Conservation (phyloP, 2,329 filamentous ascomycete genomes). For the Biscogniauxia marginata region DNA sequence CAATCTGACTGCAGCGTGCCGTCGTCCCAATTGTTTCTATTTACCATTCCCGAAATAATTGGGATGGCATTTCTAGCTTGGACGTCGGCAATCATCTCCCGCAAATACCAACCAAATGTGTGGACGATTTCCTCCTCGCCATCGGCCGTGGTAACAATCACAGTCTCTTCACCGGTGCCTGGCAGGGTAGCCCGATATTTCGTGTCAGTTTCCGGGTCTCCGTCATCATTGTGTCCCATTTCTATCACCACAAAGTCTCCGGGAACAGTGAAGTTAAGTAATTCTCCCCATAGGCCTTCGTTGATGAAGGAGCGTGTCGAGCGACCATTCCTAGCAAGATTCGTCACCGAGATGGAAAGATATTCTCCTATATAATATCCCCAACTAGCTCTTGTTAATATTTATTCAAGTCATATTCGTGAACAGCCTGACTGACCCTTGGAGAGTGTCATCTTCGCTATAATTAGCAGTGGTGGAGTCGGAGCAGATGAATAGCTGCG, state of each 20-base stretch:
- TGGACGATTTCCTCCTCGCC: conserved; percentile 20
- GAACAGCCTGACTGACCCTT: not conserved
- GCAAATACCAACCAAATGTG: conserved; percentile 28
- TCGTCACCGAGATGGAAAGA: conserved; percentile 10
- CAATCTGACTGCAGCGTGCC: conserved; percentile 16
- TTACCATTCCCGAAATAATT: conserved; percentile 28
- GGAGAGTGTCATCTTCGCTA: not conserved
- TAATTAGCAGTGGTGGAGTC: conserved; percentile 4
- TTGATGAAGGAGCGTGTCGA: conserved; percentile 22
- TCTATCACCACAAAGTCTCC: conserved; percentile 26
- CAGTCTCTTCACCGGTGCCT: conserved; percentile 21
- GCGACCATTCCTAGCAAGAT: conserved; percentile 17
- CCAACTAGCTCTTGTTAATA: conserved; percentile 9
- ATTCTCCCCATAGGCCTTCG: conserved; percentile 17
- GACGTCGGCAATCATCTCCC: conserved; percentile 29
- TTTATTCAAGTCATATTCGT: not conserved
- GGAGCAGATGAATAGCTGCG: conserved; percentile 3
- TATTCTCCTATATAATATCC: conserved; percentile 14
- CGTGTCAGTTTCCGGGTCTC: conserved; percentile 18
- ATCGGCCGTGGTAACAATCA: conserved; percentile 17
- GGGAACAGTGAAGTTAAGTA: conserved; percentile 11
- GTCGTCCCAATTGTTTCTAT: conserved; percentile 18
- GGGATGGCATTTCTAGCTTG: conserved; percentile 16
- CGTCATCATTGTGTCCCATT: conserved; percentile 29
- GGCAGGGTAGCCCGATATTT: conserved; percentile 24